phyloP scores from a whole-genome alignment of 306 rosid genomes.

The Pyrus communis region DNA sequence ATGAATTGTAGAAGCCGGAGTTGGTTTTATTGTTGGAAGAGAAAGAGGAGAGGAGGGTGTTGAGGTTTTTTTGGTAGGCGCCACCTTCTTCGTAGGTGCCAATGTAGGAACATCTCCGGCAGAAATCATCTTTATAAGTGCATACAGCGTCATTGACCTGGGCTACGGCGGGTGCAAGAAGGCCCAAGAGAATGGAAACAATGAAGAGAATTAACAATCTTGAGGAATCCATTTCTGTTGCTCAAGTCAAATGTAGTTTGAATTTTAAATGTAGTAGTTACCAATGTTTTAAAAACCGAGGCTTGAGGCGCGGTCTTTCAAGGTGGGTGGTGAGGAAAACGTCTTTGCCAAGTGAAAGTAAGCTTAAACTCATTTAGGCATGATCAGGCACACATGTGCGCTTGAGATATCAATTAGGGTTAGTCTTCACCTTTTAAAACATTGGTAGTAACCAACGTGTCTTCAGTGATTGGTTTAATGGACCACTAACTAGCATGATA shows the following conservation, averaged over 20 bases:
- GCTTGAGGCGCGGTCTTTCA: no score
- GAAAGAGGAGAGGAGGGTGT: background rate
- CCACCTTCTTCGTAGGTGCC: slow-evolving; percentile 1
- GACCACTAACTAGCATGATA: no score
- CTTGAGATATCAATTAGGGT: accelerated
- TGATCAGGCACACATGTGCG: no score
- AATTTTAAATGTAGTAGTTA: no score
- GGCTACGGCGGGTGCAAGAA: background rate
- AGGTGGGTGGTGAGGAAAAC: no score
- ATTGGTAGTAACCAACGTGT: no score
- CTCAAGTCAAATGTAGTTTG: background rate
- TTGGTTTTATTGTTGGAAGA: background rate
- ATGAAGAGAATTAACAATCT: background rate
- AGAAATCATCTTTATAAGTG: background rate
- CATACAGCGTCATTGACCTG: background rate
- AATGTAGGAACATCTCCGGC: slow-evolving; percentile 1
- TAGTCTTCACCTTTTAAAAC: no score
- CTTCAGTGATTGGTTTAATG: no score
- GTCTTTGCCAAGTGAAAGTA: no score
- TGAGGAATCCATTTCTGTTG: background rate
- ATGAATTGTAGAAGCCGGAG: slow-evolving; percentile 1
- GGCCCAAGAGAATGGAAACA: background rate
- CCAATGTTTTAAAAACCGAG: no score
- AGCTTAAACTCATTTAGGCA: no score
- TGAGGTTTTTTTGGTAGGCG: slow-evolving; percentile 8